Base-by-base conservation (phyloP, 75 land plant species). In the Cupressus sempervirens region DNA sequence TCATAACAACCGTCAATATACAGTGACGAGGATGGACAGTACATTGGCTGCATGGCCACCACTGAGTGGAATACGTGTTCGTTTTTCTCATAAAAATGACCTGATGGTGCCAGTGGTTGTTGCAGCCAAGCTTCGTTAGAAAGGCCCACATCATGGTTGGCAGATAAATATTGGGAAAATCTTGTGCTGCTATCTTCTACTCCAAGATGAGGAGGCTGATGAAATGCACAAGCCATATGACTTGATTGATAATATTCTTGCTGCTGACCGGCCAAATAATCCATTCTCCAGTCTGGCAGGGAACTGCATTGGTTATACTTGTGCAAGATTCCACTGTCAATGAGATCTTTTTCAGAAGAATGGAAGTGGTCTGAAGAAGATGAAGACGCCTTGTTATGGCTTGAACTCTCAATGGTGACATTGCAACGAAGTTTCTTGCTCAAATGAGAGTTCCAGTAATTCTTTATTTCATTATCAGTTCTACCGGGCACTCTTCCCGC, bases 381-480 rank as follows among this genome's bases (percentile, higher is more conserved):
- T 30, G 32, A 70, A 70, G 12, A 32, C 74, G 35, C 32, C 14
- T 11, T 72, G 74, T 72, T 32, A 72, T 30, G 32, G 14, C 4
- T 32, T 11, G 29, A 1, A 23, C 1, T 26, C n/a, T 68, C 32
- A 32, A 30, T 1, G 3, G 12, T 32, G 35, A 3, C 14, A 29
- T 72, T 72, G 74, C 36, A 7, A 32, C 4, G 35, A 14, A 72
- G 74, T 30, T 72, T 72, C 74, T 32, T 70, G 73, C 73, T 70
- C 34, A 70, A 30, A 70, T 30, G 73, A 70, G 13, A 9, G 8
- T 70, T 70, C 73, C 73, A 70, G 73, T 70, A 30, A 6, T 70
- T 70, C 73, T 70, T 70, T 8, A 70, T 70, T 70, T 70, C 73
- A 70, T 29, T 70, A 70, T 70, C 73, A 30, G 73, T 70, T 30